Evolutionary conservation across 768 basidiomycete genomes (phyloP).

Genomic region (Royoungia palumana): DNA sequence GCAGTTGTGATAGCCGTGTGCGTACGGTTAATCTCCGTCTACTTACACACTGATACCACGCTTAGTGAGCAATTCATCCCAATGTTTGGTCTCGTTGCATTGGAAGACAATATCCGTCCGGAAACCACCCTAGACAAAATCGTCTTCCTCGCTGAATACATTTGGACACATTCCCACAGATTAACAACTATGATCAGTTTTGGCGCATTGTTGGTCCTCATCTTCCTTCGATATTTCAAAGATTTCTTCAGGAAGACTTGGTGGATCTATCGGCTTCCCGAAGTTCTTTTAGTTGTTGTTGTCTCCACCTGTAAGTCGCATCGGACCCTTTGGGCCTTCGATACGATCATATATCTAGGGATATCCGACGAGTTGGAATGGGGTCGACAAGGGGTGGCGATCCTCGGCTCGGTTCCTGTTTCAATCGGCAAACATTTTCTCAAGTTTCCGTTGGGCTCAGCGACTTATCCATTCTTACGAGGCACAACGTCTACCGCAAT

Average conservation of each 20-base stretch:
- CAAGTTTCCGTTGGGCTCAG: slow-evolving; percentile 63
- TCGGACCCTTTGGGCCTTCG: neutral
- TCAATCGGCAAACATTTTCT: slow-evolving; percentile 61
- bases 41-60: neutral
- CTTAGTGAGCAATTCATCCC: slow-evolving; percentile 79
- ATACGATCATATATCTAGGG: slow-evolving; percentile 39
- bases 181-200: slow-evolving; percentile 76
- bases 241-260: slow-evolving; percentile 54
- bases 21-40: slow-evolving; percentile 23
- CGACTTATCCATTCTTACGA: slow-evolving; percentile 61
- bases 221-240: slow-evolving; percentile 60
- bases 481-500: slow-evolving; percentile 84
- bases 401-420: slow-evolving; percentile 76
- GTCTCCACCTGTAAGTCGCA: slow-evolving; percentile 66
- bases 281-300: slow-evolving; percentile 86
- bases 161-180: slow-evolving; percentile 52
- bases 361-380: slow-evolving; percentile 67
- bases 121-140: slow-evolving; percentile 75
- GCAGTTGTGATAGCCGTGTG: slow-evolving; percentile 84
- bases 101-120: slow-evolving; percentile 55
- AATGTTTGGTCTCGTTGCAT: slow-evolving; percentile 74
- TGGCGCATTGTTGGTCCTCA: slow-evolving; percentile 60
- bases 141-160: slow-evolving; percentile 64
- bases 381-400: slow-evolving; percentile 76
- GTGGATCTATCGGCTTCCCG: slow-evolving; percentile 81